Conservation (phyloP, 495 filamentous ascomycete genomes). For the Aspergillus leporis region DNA sequence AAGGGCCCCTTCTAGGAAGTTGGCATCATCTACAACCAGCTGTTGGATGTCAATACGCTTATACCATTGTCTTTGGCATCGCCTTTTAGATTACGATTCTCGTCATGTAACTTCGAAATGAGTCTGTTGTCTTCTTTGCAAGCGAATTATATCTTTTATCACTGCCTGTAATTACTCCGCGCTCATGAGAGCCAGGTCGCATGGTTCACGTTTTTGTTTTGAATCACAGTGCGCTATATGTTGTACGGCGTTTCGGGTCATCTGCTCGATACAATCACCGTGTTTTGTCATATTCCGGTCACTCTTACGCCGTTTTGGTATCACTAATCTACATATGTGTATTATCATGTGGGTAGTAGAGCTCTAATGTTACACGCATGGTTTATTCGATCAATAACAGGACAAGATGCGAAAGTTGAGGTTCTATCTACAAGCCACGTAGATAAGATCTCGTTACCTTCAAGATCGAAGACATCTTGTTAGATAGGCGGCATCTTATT, state of each 20-base stretch:
- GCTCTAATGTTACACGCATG: not conserved
- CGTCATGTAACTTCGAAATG: slow-evolving; percentile 2
- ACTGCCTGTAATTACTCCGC: not conserved
- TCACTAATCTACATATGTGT: not conserved
- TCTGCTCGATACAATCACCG: not conserved
- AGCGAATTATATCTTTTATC: not conserved
- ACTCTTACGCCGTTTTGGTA: not conserved
- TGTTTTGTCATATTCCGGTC: not conserved
- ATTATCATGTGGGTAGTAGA: not conserved
- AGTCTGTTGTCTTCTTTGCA: slow-evolving; percentile 1
- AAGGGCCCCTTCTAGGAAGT: slow-evolving; percentile 18
- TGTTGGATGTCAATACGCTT: not conserved
- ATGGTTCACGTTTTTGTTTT: slow-evolving; percentile 5
- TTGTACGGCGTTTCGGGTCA: slow-evolving; percentile 1
- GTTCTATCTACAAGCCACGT: too few species aligned
- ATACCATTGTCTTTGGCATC: not conserved
- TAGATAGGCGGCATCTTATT: too few species aligned
- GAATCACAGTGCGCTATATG: not conserved
- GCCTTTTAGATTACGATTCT: not conserved
- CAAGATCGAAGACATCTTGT: too few species aligned
- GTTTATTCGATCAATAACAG: not conserved
- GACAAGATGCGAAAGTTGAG: too few species aligned
- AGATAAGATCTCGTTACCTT: too few species aligned
- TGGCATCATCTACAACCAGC: not conserved
- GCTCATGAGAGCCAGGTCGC: slow-evolving; percentile 1